Evolutionary conservation across 164 flowering plant species (phyloP).

Genomic region (Buxus sempervirens): DNA sequence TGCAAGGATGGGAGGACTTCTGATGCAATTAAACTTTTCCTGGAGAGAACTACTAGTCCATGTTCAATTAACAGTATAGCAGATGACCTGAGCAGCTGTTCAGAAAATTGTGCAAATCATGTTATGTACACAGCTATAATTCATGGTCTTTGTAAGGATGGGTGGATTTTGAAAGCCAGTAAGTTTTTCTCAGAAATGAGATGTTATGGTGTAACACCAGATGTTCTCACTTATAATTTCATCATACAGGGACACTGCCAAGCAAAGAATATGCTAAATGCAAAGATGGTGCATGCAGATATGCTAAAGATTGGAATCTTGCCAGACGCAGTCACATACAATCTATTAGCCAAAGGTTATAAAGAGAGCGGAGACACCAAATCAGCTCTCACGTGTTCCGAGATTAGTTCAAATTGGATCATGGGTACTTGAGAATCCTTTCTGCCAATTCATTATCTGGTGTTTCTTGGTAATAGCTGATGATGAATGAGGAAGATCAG

Average conservation of each 20-base stretch:
- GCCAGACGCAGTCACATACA: slow-evolving; percentile 26
- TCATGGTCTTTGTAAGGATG: slow-evolving; percentile 54
- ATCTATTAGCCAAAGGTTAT: slow-evolving; percentile 31
- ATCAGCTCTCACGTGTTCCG: slow-evolving; percentile 31
- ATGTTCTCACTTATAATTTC: slow-evolving; percentile 31
- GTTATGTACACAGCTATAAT: slow-evolving; percentile 49
- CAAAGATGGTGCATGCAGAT: slow-evolving; percentile 65
- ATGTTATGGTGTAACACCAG: slow-evolving; percentile 39
- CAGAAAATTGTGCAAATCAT: slow-evolving; percentile 25
- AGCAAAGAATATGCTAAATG: slow-evolving; percentile 32
- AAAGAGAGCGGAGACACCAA: slow-evolving; percentile 26
- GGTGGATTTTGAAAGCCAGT: slow-evolving; percentile 49
- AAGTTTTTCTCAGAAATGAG: slow-evolving; percentile 68
- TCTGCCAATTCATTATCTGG: neutral
- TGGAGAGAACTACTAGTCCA: slow-evolving; percentile 25
- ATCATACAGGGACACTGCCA: slow-evolving; percentile 41
- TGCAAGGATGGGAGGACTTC: slow-evolving; percentile 53
- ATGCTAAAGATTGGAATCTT: slow-evolving; percentile 60
- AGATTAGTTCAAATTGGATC: neutral
- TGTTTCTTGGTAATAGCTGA: neutral
- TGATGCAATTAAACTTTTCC: slow-evolving; percentile 49
- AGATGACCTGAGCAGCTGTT: slow-evolving; percentile 3
- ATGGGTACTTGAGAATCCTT: neutral
- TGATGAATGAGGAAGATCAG: neutral
- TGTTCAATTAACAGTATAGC: neutral